Evolutionary conservation across 2,329 filamentous ascomycete species (phyloP).

Genomic region (Onygenales sp.): DNA sequence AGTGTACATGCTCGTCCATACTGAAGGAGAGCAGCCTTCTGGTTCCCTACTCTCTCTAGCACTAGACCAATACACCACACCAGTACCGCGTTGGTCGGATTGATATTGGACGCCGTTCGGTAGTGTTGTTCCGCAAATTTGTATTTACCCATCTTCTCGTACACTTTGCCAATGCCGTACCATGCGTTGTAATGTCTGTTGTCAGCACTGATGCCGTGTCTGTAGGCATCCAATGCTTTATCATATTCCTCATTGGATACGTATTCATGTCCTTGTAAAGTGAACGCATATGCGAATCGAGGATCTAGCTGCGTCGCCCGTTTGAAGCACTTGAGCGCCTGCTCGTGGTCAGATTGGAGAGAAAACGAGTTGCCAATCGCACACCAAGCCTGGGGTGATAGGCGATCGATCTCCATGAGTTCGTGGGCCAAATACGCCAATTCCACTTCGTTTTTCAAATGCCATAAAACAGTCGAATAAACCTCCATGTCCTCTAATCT

Average conservation of each 20-base stretch:
- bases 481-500: constrained; percentile 93
- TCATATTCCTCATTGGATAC: constrained; percentile 96
- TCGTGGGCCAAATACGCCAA: constrained; percentile 88
- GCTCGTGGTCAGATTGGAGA: constrained; percentile 82
- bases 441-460: constrained; percentile 83
- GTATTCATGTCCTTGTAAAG: constrained; percentile 90
- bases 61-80: constrained; percentile 88
- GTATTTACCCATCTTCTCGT: constrained; percentile 82
- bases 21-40: constrained; percentile 65
- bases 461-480: constrained; percentile 98
- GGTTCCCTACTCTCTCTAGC: constrained; percentile 79
- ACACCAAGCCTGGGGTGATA: constrained; percentile 93
- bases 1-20: constrained; percentile 77
- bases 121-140: constrained; percentile 90
- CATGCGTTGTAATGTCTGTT: constrained; percentile 95
- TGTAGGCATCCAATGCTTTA: constrained; percentile 80
- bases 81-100: constrained; percentile 85
- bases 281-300: constrained; percentile 90
- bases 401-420: constrained; percentile 73
- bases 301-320: constrained; percentile 84
- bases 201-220: constrained; percentile 76
- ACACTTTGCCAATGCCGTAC: constrained; percentile 75
- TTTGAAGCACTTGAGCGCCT: constrained; percentile 89
- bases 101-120: constrained; percentile 76
- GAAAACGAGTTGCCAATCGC: constrained; percentile 93